Base-by-base conservation (phyloP, 2,329 filamentous ascomycete species). In the Penicillium carneum region DNA sequence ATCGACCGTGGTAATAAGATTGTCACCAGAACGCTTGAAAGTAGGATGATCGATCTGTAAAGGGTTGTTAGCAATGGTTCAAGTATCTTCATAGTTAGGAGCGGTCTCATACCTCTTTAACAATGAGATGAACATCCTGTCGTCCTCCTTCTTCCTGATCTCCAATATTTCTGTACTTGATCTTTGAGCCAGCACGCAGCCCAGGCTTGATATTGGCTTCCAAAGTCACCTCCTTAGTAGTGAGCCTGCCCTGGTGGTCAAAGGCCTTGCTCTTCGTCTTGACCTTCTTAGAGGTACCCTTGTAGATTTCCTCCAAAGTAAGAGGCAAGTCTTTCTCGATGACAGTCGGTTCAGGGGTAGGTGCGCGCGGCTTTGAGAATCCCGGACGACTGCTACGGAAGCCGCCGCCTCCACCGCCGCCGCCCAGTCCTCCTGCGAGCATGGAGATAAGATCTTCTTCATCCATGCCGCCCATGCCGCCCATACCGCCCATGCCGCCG, bases 231-330 rank as follows among this genome's bases (percentile, higher is more conserved):
- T 99, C 95, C 63, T 93, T 91, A 3, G 89, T 90, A 45, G 87
- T 91, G 70, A 93, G 88, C 82, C 96, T 97, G 60, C 92, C 92
- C 20, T 88, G 80, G 41, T 82, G 84, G 77, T 99, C 95, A 76
- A 92, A 98, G 18, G 90, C 93, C 87, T 98, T 98, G 73, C 94
- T 87, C 83, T 97, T 97, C 67, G 98, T 96, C 82, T 95, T 96
- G 85, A 99, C 92, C 84, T 96, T 97, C 86, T 99, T 99, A 50
- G 90, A 92, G 38, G 88, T 87, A 42, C 95, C 95, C 29, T 85
- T 88, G 81, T 87, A 98, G 63, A 98, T 80, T 73, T 99, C 95
- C 77, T 99, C 95, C 36, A 99, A 81, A 2, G 90, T 87, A 23
- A 99, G 82, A 2, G 89, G 87, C 64, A 99, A 78, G 47, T 90